Base-by-base conservation (phyloP, 169 alveolate genomes). In the Plasmodium vinckei region DNA sequence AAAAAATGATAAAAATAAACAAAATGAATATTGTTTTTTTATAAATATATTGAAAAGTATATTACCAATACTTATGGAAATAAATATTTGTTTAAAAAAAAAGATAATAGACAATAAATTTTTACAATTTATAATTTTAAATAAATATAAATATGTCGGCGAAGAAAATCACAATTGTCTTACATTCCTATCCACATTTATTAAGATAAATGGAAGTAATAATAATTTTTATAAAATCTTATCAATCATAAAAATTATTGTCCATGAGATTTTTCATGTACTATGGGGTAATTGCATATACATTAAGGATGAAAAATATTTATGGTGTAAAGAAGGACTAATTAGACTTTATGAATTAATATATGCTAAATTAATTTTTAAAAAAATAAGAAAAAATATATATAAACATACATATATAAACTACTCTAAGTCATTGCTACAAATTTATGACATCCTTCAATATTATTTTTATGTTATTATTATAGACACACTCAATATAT, bases 281-380 rank as follows among this genome's bases (percentile, higher is more conserved):
- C 10, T 77, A 7, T 77, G 88, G 88, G 88, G 88, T 21, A 77
- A 77, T 15, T 63, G 88, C 59, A 15, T 77, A 42, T 77, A 77
- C 65, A 47, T 77, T 42, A 77, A 64, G 17, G 53, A 77, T n/a
- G 77, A 56, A 47, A 64, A 77, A 49, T 19, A 77, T 63, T 23
- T 77, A 25, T 77, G 88, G 88, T 19, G 60, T 5, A 77, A 77
- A 15, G 88, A 77, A 59, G 88, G 88, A 1, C 27, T 77, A 49
- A 63, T 71, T 51, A 63, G 88, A 63, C 46, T 25, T 54, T 63
- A 63, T 21, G 88, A 77, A 77, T 77, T 63, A 12, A 33, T 42
- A 13, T 42, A 39, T 9, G 15, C 61, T 64, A 13, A 64, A 5
- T 1, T 4, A 13, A 39, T 77, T 63, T 77, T 77, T 17, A 64